Conservation (phyloP, 208 protist species). For the Trichomonas gallinae region DNA sequence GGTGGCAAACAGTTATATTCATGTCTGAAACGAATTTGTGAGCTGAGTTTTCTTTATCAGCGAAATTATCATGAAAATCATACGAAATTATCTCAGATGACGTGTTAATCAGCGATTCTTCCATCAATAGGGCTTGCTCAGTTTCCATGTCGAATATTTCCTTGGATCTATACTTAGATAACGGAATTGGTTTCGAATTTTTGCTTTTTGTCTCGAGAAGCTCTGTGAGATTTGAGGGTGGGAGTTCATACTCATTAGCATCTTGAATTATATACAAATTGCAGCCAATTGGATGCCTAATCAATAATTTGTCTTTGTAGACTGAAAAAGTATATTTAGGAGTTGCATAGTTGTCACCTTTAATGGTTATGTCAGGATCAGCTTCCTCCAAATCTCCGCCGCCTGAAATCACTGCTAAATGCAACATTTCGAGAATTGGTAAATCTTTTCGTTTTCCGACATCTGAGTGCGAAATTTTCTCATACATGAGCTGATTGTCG, state of each 20-base stretch:
- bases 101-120: not conserved
- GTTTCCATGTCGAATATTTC: not conserved
- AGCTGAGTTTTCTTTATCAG: not conserved
- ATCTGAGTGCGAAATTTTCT: not conserved
- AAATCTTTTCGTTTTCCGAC: not conserved
- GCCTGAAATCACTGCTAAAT: not conserved
- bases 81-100: not conserved
- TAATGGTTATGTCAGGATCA: not conserved
- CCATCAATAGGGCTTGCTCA: not conserved
- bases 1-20: not conserved
- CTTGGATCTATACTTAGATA: not conserved
- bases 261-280: not conserved
- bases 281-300: not conserved
- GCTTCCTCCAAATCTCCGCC: not conserved
- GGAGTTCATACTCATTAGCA: not conserved
- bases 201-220: not conserved
- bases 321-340: not conserved
- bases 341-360: not conserved
- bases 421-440: not conserved
- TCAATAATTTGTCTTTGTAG: not conserved
- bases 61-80: not conserved
- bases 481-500: not conserved
- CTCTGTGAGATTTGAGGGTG: not conserved
- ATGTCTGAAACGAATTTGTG: not conserved
- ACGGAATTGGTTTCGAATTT: not conserved